phyloP scores from a whole-genome alignment of 2,329 filamentous ascomycete genomes.

The Fusarium vanettenii region DNA sequence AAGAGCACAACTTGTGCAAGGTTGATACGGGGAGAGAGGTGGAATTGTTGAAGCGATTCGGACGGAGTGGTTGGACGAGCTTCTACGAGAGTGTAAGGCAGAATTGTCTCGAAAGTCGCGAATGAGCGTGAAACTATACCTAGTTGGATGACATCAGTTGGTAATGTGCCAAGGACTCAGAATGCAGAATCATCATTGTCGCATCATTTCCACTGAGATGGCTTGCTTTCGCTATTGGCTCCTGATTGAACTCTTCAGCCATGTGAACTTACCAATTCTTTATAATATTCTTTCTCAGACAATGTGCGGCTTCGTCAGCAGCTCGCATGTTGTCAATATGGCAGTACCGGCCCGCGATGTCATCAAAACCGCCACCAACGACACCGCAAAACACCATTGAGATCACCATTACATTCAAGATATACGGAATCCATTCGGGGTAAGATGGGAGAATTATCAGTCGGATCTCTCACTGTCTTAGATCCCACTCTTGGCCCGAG shows the following conservation, averaged over 20 bases:
- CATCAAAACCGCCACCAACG: not conserved
- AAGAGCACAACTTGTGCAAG: not conserved
- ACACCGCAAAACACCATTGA: not conserved
- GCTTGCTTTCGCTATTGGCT: not conserved
- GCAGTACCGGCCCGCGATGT: not conserved
- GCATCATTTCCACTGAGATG: not conserved
- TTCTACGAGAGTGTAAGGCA: not conserved
- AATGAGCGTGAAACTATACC: not conserved
- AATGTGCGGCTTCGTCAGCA: not conserved
- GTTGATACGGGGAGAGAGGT: constrained; percentile 1
- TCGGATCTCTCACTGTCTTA: not conserved
- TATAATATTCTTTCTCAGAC: not conserved
- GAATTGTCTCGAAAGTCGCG: not conserved
- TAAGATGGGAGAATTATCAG: not conserved
- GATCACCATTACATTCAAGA: not conserved
- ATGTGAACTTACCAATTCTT: not conserved
- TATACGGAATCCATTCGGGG: not conserved
- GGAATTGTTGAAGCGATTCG: not conserved
- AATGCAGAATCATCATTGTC: not conserved
- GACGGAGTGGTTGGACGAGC: not conserved
- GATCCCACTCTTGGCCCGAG: not conserved
- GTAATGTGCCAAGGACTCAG: not conserved
- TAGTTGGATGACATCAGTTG: not conserved
- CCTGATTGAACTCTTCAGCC: not conserved
- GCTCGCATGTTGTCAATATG: not conserved